These are phyloP conservation scores for Fusarium lateritium DNA, from an alignment of 2,329 filamentous ascomycete genomes.

Conservation along the genomic window DNA sequence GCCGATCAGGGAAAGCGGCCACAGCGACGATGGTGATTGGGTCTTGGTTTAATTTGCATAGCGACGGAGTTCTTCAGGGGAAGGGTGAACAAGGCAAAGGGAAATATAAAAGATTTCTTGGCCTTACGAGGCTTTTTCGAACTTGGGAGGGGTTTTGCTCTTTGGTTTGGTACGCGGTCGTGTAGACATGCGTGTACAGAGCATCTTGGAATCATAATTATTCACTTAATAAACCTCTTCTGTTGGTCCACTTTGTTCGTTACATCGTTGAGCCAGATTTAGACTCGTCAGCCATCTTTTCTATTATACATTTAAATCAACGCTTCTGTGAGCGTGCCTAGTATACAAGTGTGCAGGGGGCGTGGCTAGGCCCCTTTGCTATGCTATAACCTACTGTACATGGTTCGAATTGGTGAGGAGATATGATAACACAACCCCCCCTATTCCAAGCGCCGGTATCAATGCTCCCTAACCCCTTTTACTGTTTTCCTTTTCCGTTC, in stretches of 20 bases:
- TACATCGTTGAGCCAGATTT: neutral
- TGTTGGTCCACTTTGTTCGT: neutral
- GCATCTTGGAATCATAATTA: slow-evolving; percentile 8
- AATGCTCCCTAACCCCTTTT: slow-evolving; percentile 13
- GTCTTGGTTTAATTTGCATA: slow-evolving; percentile 46
- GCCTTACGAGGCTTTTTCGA: slow-evolving; percentile 10
- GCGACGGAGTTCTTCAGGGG: slow-evolving; percentile 49
- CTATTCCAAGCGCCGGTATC: slow-evolving; percentile 1
- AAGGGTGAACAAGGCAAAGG: slow-evolving; percentile 17
- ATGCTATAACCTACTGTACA: slow-evolving; percentile 16
- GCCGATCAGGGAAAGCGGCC: neutral
- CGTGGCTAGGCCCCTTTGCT: slow-evolving; percentile 2
- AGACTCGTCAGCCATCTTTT: neutral
- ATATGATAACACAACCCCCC: slow-evolving; percentile 6
- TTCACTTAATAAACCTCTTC: neutral
- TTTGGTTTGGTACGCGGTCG: slow-evolving; percentile 9
- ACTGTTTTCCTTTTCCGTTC: slow-evolving; percentile 32
- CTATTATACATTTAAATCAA: slow-evolving; percentile 13
- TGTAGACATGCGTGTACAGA: slow-evolving; percentile 2
- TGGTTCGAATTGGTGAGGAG: slow-evolving; percentile 11
- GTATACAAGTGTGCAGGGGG: slow-evolving; percentile 20
- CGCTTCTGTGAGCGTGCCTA: slow-evolving; percentile 8
- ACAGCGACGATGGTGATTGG: slow-evolving; percentile 5
- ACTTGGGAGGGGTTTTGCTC: slow-evolving; percentile 6
- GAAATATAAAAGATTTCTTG: slow-evolving; percentile 25